Conservation (phyloP, 192 early-diverging fungal genomes). For the Backusella morwellensis region DNA sequence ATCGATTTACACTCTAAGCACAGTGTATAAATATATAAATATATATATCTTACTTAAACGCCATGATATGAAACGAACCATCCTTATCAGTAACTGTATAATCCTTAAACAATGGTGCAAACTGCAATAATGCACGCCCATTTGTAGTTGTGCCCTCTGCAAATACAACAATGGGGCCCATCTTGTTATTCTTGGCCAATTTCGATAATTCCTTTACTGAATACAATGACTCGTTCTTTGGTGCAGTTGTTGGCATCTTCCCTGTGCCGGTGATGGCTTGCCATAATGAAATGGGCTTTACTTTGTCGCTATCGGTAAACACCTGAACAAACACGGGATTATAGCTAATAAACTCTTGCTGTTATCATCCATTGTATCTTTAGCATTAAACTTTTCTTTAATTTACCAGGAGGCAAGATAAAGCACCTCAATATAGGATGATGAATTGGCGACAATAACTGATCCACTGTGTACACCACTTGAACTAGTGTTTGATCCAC, state of each 20-base stretch:
- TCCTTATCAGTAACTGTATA: slow-evolving; percentile 56
- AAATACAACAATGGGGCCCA: slow-evolving; percentile 64
- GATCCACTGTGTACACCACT: slow-evolving; percentile 55
- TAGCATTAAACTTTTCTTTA: slow-evolving; percentile 24
- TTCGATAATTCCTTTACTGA: slow-evolving; percentile 43
- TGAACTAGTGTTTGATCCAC: slow-evolving; percentile 27
- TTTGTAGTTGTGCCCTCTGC: slow-evolving; percentile 86
- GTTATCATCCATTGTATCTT: background rate
- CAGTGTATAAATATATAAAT: background rate
- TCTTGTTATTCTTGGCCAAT: slow-evolving; percentile 33
- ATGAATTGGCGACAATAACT: slow-evolving; percentile 78
- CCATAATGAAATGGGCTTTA: slow-evolving; percentile 54
- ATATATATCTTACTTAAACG: slow-evolving; percentile 46
- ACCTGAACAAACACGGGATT: slow-evolving; percentile 63
- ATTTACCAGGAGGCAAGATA: slow-evolving; percentile 64
- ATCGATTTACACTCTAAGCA: slow-evolving; percentile 31
- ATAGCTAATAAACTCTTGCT: slow-evolving; percentile 40
- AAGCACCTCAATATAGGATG: slow-evolving; percentile 81
- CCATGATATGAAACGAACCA: slow-evolving; percentile 55
- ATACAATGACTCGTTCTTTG: slow-evolving; percentile 22
- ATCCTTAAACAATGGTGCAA: slow-evolving; percentile 69
- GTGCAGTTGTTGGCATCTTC: slow-evolving; percentile 34
- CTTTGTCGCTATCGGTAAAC: slow-evolving; percentile 42
- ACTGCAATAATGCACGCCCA: slow-evolving; percentile 79
- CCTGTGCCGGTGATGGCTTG: slow-evolving; percentile 48